Conservation (phyloP, 1,284 basidiomycete genomes). For the Macrocystidia cucumis region DNA sequence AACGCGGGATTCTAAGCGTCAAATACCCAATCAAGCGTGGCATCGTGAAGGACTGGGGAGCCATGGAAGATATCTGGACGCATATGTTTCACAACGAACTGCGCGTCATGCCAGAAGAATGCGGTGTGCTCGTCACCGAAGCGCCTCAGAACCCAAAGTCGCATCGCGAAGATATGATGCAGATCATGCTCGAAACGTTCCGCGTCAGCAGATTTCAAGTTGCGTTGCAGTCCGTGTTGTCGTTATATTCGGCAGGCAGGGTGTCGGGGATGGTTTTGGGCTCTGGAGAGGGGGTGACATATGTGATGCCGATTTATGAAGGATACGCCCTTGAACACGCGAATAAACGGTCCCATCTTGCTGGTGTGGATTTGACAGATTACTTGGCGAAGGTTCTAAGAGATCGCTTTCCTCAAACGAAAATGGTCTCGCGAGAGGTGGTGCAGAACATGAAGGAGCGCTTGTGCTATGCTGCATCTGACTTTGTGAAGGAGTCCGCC, state of each 20-base stretch:
- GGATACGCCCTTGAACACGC: constrained; percentile 94
- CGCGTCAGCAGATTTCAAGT: constrained; percentile 92
- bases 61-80: constrained; percentile 95
- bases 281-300: constrained; percentile 90
- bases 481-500: constrained; percentile 95
- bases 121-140: constrained; percentile 90
- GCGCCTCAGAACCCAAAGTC: constrained; percentile 90
- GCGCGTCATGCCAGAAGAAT: constrained; percentile 80
- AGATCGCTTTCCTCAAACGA: constrained; percentile 93
- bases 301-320: constrained; percentile 94
- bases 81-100: constrained; percentile 89
- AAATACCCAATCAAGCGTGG: constrained; percentile 81
- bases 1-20: constrained; percentile 92
- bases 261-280: constrained; percentile 90
- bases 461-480: constrained; percentile 94
- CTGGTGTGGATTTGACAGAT: constrained; percentile 92
- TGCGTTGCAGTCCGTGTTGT: constrained; percentile 88
- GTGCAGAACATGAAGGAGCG: constrained; percentile 99
- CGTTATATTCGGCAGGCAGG: constrained; percentile 89
- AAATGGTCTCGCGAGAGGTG: constrained; percentile 91
- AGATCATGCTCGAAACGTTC: constrained; percentile 98
- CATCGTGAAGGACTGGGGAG: constrained; percentile 96
- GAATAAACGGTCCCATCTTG: constrained; percentile 91
- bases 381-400: constrained; percentile 89
- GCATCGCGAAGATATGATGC: constrained; percentile 94